Evolutionary conservation across 106 monocot genomes (phyloP).

Genomic region (Cymbidium sinense): DNA sequence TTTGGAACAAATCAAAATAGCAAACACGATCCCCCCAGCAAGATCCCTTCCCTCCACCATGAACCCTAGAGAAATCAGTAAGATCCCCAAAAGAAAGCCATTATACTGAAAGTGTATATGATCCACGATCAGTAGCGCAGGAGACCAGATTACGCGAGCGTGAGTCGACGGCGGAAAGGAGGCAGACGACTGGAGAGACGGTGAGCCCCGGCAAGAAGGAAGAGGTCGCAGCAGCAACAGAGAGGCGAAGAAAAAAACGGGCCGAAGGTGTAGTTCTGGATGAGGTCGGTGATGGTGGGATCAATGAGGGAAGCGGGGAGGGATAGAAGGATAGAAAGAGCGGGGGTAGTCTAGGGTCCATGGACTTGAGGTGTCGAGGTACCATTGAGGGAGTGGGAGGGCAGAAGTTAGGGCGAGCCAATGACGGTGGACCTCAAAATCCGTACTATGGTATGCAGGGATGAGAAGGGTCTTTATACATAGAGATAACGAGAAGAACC

Average conservation of each 20-base stretch:
- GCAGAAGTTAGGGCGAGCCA: constrained; percentile 85
- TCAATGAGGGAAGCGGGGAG: constrained; percentile 41
- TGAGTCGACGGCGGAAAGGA: background rate
- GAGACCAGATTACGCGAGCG: constrained; percentile 52
- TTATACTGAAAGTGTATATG: constrained; percentile 98
- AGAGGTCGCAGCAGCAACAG: constrained; percentile 46
- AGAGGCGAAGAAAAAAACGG: constrained; percentile 52
- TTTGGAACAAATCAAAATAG: constrained; percentile 76
- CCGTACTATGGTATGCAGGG: constrained; percentile 77
- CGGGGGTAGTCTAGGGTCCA: constrained; percentile 98
- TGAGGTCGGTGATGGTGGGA: constrained; percentile 35
- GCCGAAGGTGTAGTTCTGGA: constrained; percentile 15
- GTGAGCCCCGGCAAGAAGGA: constrained; percentile 40
- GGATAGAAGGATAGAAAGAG: constrained; percentile 81
- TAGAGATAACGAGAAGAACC: constrained; percentile 41
- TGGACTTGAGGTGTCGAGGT: constrained; percentile 51
- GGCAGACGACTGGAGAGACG: constrained; percentile 19
- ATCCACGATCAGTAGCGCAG: constrained; percentile 76
- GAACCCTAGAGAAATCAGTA: constrained; percentile 53
- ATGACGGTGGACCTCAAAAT: constrained; percentile 88
- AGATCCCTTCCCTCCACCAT: constrained; percentile 66
- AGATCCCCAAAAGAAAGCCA: constrained; percentile 61
- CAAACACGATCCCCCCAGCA: constrained; percentile 56
- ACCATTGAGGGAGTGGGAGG: constrained; percentile 70
- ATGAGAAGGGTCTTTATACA: constrained; percentile 76